Evolutionary conservation across 768 basidiomycete genomes (phyloP), one percentile per base, ranked within the genome.

Genomic region (Xerocomellus chrysenteron): DNA sequence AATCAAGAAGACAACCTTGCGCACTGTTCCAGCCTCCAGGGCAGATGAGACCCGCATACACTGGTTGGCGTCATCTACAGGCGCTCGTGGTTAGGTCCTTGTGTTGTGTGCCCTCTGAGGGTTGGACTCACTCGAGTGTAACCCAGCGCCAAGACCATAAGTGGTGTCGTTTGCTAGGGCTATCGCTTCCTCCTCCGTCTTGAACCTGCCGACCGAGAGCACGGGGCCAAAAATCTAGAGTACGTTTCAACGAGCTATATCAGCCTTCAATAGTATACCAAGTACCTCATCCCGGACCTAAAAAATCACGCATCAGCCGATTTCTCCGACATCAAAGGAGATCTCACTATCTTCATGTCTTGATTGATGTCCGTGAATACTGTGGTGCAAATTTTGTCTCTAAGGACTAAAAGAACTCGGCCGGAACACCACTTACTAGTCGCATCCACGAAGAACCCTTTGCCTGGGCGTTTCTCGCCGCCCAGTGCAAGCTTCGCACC

Each of bases 181-280:
- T 61, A 98, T 84, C 4, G 86, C 94, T 68, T 97, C 92, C 55
- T 89, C 87, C 71, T 97, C 95, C 8, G 88, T 87, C 61, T 82
- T 83, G 76, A 98, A 98, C 61, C 78, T 84, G 42, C 86, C 87
- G 42, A 98, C 82, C 26, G 85, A 81, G 40, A 95, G 81, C 3
- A 98, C 95, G 28, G 96, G 96, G 10, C 96, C 96, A 70, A 98
- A 98, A 62, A 97, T 97, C 86, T 95, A 56, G 33, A 5, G 19
- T 35, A 59, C 13, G 49, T 57, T 53, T 67, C 46, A 58, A 54
- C 42, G 41, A 5, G 40, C 19, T 55, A 57, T 44, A 44, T 52
- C 40, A 40, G 52, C 57, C 16, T 51, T 54, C 30, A 52, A 41
- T 51, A 52, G 45, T 41, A 33, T 51, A 50, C 35, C 21, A 50